Evolutionary conservation across 2,329 filamentous ascomycete genomes (phyloP).

Genomic region (Neonectria hederae): DNA sequence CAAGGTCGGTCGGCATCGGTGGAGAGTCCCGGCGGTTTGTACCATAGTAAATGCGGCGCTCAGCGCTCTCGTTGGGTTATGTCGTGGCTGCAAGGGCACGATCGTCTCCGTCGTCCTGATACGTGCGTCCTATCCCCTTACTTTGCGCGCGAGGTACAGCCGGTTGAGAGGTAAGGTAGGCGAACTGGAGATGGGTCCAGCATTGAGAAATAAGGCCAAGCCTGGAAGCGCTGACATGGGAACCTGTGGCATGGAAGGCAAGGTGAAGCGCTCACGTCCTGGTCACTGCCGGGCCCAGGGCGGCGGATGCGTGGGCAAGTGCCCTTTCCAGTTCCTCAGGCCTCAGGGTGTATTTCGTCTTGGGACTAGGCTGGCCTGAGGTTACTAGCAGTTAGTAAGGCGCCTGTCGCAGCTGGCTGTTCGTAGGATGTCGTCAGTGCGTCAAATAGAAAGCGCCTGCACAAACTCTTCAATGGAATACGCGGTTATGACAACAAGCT

Average conservation of each 20-base stretch:
- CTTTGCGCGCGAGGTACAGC: constrained; percentile 19
- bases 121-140: constrained; percentile 23
- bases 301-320: constrained; percentile 20
- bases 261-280: constrained; percentile 26
- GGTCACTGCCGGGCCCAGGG: constrained; percentile 37
- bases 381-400: no score
- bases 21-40: constrained; percentile 23
- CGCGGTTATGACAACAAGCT: neutral
- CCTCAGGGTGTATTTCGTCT: constrained; percentile 14
- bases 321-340: neutral
- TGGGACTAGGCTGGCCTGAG: no score
- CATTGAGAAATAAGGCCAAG: neutral
- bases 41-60: no score
- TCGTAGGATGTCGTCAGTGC: neutral
- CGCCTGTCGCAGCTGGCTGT: no score
- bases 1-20: constrained; percentile 28
- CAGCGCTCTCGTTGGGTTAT: constrained; percentile 14
- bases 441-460: neutral
- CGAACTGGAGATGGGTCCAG: constrained; percentile 12
- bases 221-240: constrained; percentile 3
- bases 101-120: constrained; percentile 24
- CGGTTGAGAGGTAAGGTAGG: constrained; percentile 1
- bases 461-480: neutral
- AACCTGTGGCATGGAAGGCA: constrained; percentile 7
- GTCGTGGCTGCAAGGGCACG: constrained; percentile 17